Conservation (phyloP, 441 rosid genomes). For the Mallotus repandus region DNA sequence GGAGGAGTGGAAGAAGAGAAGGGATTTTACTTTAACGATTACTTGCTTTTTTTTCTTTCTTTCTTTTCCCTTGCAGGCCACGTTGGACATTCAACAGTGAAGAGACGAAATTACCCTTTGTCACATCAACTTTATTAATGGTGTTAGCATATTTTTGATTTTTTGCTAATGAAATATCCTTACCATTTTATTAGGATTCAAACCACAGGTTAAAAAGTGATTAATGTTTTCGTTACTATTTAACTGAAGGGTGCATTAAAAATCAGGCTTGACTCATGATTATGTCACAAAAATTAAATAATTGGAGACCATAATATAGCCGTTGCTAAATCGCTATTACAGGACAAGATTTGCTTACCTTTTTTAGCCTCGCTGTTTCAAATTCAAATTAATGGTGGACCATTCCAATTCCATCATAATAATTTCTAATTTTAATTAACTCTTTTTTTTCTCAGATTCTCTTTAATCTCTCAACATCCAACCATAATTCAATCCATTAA, state of each 20-base stretch:
- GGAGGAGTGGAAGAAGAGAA: too few species aligned
- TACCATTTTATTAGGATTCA: too few species aligned
- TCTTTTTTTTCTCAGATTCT: not conserved
- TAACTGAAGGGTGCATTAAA: not conserved
- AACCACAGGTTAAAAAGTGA: too few species aligned
- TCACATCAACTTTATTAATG: too few species aligned
- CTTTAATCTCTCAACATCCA: not conserved
- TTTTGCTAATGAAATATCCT: too few species aligned
- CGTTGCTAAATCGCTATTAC: slow-evolving; percentile 29
- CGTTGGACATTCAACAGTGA: too few species aligned
- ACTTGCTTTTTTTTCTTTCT: too few species aligned
- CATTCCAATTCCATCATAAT: not conserved
- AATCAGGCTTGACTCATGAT: not conserved
- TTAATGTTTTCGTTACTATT: too few species aligned
- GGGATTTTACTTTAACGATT: too few species aligned
- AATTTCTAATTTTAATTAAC: not conserved
- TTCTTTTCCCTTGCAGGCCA: too few species aligned
- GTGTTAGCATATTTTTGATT: too few species aligned
- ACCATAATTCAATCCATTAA: not conserved
- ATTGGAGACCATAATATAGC: slow-evolving; percentile 28
- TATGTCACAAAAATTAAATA: not conserved
- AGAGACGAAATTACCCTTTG: too few species aligned
- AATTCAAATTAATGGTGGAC: slow-evolving; percentile 22
- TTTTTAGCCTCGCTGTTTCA: slow-evolving; percentile 1
- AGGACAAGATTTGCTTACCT: slow-evolving; percentile 1